Evolutionary conservation across 306 rosid genomes (phyloP), one percentile per base, ranked within the genome.

Genomic region (Canavalia ensiformis): DNA sequence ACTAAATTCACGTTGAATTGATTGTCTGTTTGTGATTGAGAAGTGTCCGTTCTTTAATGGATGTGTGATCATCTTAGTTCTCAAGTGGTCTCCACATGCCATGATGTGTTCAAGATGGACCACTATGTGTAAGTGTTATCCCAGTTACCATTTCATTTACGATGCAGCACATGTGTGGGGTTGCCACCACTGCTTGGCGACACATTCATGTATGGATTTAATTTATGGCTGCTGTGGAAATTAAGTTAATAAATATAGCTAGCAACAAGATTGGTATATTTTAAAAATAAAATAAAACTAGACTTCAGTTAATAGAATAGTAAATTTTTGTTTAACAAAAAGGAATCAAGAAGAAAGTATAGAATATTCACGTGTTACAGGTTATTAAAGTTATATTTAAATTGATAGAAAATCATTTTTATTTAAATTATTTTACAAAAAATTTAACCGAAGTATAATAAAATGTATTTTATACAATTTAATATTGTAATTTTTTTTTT

Each of bases 61-160:
- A 54, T 18, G n/a, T 41, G 79, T 58, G 87, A 64, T 75, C 57
- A 77, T 55, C n/a, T 54, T 65, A 55, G 66, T 71, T 54, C 28
- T 44, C 52, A 57, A 67, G 85, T 75, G 81, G 81, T 51, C 57
- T 68, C 81, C 81, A 75, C 85, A 56, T 8, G 5, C 44, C 46
- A 77, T 83, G 59, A 82, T 82, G 68, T 76, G 73, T 67, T 72
- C 25, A 30, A 74, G 49, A 81, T 81, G 84, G 76, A 74, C 18
- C 57, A 50, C 31, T 39, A 8, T 47, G 68, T 45, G 55, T 78
- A 18, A 18, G 25, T 18, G 64, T 83, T 35, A 41, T 74, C 55
- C 46, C 64, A 71, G 76, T 58, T 70, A 65, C 76, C 56, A 82
- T 58, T 72, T 69, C 76, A 63, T 80, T 77, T 63, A 28, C 28